Percentiles rank a stretch among this genome's conserved stretches.
Evolutionary conservation across 1,284 basidiomycete species (phyloP).

Genomic region (Naganishia cerealis): DNA sequence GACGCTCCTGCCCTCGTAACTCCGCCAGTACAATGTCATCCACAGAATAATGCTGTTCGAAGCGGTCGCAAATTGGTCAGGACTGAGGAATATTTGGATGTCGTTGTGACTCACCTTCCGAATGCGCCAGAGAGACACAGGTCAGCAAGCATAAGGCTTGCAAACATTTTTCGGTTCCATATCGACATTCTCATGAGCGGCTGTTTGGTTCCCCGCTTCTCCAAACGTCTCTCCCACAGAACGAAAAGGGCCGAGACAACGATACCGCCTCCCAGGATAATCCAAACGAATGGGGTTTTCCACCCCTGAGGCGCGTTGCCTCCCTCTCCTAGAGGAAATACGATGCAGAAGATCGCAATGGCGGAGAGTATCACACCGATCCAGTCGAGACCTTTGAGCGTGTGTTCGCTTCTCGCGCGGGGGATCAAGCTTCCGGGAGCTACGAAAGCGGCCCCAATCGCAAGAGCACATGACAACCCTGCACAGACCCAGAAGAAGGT

Average conservation of each 20-base stretch:
- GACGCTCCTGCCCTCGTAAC: slow-evolving; percentile 16
- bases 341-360: slow-evolving; percentile 18
- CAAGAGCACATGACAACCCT: slow-evolving; percentile 1
- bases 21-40: slow-evolving; percentile 25
- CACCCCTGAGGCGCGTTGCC: slow-evolving; percentile 18
- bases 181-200: slow-evolving; percentile 25
- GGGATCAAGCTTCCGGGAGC: slow-evolving; percentile 22
- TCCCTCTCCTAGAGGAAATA: slow-evolving; percentile 18
- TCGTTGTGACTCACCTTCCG: slow-evolving; percentile 7
- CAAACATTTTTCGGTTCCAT: slow-evolving; percentile 20
- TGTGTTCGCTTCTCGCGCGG: slow-evolving; percentile 11
- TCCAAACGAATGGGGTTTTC: slow-evolving; percentile 21
- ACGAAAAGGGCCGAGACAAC: slow-evolving; percentile 17
- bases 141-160: slow-evolving; percentile 20
- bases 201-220: slow-evolving; percentile 6
- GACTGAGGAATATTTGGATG: neutral
- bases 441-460: slow-evolving; percentile 6
- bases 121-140: slow-evolving; percentile 16
- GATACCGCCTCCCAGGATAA: slow-evolving; percentile 4
- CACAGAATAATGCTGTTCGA: slow-evolving; percentile 13
- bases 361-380: slow-evolving; percentile 14
- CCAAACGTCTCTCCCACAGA: slow-evolving; percentile 16
- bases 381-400: slow-evolving; percentile 24
- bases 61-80: neutral
- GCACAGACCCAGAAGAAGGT: slow-evolving; percentile 18